Percentiles rank a stretch among this genome's conserved stretches.
Conservation (phyloP, 176 grass and related monocot species). For the Pontederia crassipes region DNA sequence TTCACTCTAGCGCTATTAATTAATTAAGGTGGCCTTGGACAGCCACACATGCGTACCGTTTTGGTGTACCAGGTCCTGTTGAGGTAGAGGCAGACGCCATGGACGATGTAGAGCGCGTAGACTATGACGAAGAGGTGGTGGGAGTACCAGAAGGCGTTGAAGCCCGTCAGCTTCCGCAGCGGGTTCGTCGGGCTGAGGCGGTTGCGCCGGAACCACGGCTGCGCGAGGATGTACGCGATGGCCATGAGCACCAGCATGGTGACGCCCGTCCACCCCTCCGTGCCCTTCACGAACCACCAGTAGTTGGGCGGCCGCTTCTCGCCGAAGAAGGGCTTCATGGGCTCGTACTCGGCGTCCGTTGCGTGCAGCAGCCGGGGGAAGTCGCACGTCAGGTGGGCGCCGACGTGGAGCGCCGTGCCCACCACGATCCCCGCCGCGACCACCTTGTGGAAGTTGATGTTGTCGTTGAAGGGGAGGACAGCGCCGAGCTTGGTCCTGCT, state of each 20-base stretch:
- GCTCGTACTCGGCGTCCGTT: constrained; percentile 45
- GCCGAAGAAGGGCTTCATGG: constrained; percentile 75
- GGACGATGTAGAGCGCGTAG: constrained; percentile 49
- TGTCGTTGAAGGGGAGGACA: constrained; percentile 25
- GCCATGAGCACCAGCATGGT: constrained; percentile 74
- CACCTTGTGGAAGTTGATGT: constrained; percentile 32
- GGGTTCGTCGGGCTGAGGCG: constrained; percentile 51
- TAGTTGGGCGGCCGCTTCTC: constrained; percentile 41
- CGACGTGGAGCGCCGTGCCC: constrained; percentile 51
- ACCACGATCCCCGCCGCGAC: constrained; percentile 41
- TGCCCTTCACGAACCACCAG: constrained; percentile 87
- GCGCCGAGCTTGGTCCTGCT: constrained; percentile 21
- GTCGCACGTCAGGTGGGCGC: constrained; percentile 65
- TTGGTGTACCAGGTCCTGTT: constrained; percentile 67
- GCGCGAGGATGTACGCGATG: constrained; percentile 61
- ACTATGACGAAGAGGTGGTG: constrained; percentile 94
- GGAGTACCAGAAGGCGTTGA: constrained; percentile 98
- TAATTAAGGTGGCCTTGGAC: background rate
- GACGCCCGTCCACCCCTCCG: constrained; percentile 65
- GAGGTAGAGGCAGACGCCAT: constrained; percentile 80
- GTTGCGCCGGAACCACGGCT: constrained; percentile 64
- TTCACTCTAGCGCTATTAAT: background rate
- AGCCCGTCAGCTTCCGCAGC: constrained; percentile 40
- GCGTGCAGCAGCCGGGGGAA: constrained; percentile 66
- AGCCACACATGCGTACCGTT: constrained; percentile 36